These are phyloP conservation scores for Mycena leptocephala DNA, from an alignment of 768 basidiomycete species.

Conservation along the genomic window DNA sequence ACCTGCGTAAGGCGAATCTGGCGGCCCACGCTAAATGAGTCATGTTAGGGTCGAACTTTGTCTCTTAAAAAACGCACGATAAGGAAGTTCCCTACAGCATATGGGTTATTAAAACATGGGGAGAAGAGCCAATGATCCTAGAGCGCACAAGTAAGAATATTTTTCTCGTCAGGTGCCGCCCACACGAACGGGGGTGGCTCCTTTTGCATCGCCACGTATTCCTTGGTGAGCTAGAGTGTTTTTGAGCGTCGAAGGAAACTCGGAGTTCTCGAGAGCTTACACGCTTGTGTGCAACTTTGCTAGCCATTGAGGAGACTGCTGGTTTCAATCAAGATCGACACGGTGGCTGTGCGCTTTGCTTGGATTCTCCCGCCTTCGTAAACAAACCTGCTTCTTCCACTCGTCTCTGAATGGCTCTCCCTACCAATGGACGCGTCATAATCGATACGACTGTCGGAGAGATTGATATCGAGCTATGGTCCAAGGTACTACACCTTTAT, in stretches of 20 bases:
- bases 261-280: constrained; percentile 55
- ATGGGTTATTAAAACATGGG: neutral
- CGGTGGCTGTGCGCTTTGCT: neutral
- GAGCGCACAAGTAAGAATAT: constrained; percentile 91
- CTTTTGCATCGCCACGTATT: constrained; percentile 93
- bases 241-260: constrained; percentile 6
- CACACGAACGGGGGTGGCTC: constrained; percentile 98
- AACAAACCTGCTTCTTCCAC: neutral
- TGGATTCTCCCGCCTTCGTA: neutral
- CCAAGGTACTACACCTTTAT: constrained; percentile 70
- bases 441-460: constrained; percentile 92
- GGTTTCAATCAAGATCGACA: too few species aligned
- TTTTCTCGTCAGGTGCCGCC: constrained; percentile 97
- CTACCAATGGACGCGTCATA: constrained; percentile 90
- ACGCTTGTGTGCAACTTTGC: constrained; percentile 90
- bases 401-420: constrained; percentile 75
- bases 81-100: constrained; percentile 88
- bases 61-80: constrained; percentile 70
- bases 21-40: constrained; percentile 84
- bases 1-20: constrained; percentile 91
- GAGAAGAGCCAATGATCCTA: neutral
- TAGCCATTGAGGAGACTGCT: constrained; percentile 74
- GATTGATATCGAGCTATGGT: constrained; percentile 93
- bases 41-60: neutral
- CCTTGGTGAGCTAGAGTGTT: constrained; percentile 80